phyloP scores from a whole-genome alignment of 805 yeast species.

The Nakazawaea anatomiae region DNA sequence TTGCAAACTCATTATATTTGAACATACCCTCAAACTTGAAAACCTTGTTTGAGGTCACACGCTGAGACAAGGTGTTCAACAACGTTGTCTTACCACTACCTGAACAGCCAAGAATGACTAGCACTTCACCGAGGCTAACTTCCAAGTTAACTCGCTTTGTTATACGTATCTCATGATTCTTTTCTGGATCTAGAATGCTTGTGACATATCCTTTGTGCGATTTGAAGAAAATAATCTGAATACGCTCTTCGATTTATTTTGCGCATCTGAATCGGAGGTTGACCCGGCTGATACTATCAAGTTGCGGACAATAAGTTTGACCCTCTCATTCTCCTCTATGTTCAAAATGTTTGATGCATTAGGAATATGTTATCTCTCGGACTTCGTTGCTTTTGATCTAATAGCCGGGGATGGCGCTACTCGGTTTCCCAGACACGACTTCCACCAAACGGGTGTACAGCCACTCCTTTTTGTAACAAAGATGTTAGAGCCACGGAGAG shows the following conservation, averaged over 20 bases:
- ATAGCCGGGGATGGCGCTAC: too few species aligned
- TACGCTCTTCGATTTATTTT: too few species aligned
- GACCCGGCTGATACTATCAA: neutral
- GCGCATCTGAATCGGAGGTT: neutral
- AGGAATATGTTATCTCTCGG: neutral
- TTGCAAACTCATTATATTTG: constrained; percentile 20
- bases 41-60: constrained; percentile 32
- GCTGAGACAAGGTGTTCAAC: constrained; percentile 52
- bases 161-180: constrained; percentile 19
- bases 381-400: too few species aligned
- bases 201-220: neutral
- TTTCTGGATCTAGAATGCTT: neutral
- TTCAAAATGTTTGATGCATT: neutral
- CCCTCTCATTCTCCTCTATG: neutral
- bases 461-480: too few species aligned
- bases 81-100: constrained; percentile 77
- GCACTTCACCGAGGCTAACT: constrained; percentile 46
- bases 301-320: neutral
- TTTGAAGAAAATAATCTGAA: too few species aligned
- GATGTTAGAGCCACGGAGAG: too few species aligned
- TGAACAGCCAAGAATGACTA: constrained; percentile 75
- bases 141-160: constrained; percentile 43
- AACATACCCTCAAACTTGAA: constrained; percentile 38
- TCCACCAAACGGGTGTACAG: too few species aligned
- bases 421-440: too few species aligned